Evolutionary conservation across 352 stramenopile species (phyloP).

Genomic region (Pythium oligandrum): DNA sequence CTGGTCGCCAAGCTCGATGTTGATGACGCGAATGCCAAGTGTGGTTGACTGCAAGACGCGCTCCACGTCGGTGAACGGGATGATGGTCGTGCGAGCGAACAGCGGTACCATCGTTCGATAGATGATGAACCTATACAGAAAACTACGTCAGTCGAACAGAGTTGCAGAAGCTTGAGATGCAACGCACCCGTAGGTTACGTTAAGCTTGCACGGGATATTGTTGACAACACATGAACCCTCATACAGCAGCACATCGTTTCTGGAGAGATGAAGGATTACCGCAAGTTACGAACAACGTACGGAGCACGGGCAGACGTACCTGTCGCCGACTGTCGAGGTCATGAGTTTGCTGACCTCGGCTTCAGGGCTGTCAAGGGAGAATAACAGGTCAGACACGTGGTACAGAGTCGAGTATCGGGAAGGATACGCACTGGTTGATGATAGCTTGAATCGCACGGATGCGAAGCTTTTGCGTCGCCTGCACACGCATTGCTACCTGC

Average conservation of each 20-base stretch:
- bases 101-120: conserved; percentile 76
- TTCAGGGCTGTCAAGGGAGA: conserved; percentile 22
- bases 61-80: conserved; percentile 55
- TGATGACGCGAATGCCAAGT: conserved; percentile 64
- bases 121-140: conserved; percentile 18
- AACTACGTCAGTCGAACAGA: not conserved
- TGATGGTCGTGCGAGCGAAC: conserved; percentile 58
- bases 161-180: not conserved
- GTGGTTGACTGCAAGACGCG: conserved; percentile 49
- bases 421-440: conserved; percentile 51
- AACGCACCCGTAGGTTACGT: conserved; percentile 72
- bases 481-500: conserved; percentile 58
- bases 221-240: conserved; percentile 76
- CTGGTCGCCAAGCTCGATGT: conserved; percentile 38
- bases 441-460: conserved; percentile 47
- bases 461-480: conserved; percentile 58
- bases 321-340: conserved; percentile 18
- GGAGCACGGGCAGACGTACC: conserved; percentile 11
- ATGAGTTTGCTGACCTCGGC: conserved; percentile 48
- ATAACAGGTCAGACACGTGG: not conserved
- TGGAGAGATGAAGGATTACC: conserved; percentile 5
- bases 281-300: too few relatives aligned
- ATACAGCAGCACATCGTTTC: conserved; percentile 74
- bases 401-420: not conserved
- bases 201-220: conserved; percentile 57